Base-by-base conservation (phyloP, 345 rosid genomes). In the Geranium rotundifolium region DNA sequence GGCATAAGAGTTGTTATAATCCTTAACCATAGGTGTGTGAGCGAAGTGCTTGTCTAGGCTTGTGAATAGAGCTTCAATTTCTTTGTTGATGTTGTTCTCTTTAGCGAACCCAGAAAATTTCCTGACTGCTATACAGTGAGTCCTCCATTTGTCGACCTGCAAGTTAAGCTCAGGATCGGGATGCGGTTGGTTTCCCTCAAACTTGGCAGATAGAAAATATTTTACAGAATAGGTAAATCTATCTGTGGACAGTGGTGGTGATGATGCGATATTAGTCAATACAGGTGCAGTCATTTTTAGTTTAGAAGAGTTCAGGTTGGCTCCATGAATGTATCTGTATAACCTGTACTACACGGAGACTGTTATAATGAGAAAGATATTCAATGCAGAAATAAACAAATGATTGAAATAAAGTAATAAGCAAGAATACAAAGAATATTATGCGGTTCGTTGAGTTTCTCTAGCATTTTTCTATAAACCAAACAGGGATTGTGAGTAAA, bases 261-360 rank as follows among this genome's bases (percentile, higher is more conserved):
- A 34, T 7, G 58, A 62, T 4, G 7, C 52, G 17, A 73, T 31
- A 65, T 49, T 79, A 59, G 86, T 82, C 54, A 79, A 19, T 19
- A 75, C 81, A 14, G 84, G 86, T 64, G 80, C 80, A 10, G 82
- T 82, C 54, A 75, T 64, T 12, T 57, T 8, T 12, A 79, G 41
- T 17, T 17, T 59, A 41, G 68, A 19, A 17, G 70, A 20, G 63
- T 79, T 69, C 9, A 63, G 61, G 65, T 82, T 82, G 7, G 60
- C 80, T 17, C 84, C 82, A 54, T 79, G 84, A 34, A 77, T 69
- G 73, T 77, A 77, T 50, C 71, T 77, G 69, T 82, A 77, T 46
- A 82, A 67, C 73, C 86, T 79, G 75, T n/a, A n/a, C n/a, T n/a
- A n/a, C 52, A 10, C 16, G 15, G 0, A 34, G 41, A 34, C 27